These are phyloP conservation scores for Blepharisma undulans DNA, from an alignment of 169 alveolate species.

Conservation along the genomic window DNA sequence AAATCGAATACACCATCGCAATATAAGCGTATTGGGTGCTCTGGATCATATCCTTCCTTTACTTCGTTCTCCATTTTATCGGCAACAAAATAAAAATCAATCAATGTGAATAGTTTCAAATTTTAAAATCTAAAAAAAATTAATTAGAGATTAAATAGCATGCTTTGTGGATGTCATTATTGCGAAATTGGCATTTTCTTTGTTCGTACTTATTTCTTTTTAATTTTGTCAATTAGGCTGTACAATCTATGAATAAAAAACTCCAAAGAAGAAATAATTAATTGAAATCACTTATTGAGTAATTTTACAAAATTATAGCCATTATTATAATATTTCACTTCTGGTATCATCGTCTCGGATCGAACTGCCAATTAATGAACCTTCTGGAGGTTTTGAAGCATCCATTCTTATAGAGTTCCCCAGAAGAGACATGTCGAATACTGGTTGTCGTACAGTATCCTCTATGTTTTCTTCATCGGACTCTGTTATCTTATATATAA, in stretches of 20 bases:
- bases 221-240: too few relatives aligned
- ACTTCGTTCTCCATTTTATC: background rate
- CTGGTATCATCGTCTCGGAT: background rate
- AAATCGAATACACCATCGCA: conserved; percentile 95
- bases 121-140: too few relatives aligned
- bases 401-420: background rate
- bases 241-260: too few relatives aligned
- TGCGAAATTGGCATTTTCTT: background rate
- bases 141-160: too few relatives aligned
- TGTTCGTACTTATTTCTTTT: background rate
- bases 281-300: background rate
- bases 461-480: background rate
- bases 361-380: background rate
- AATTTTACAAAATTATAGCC: background rate
- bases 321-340: background rate
- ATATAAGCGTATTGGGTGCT: conserved; percentile 75
- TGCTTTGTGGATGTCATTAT: too few relatives aligned
- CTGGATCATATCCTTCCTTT: conserved; percentile 37
- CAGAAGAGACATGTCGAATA: background rate
- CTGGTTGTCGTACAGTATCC: background rate
- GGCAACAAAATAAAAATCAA: background rate
- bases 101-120: too few relatives aligned
- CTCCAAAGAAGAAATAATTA: background rate
- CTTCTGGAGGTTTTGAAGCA: background rate
- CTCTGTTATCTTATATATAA: conserved; percentile 18